A percentile compares a stretch with the other conserved stretches of the same genome.
Evolutionary conservation across 768 basidiomycete species (phyloP).

Genomic region (Butyriboletus loyo): DNA sequence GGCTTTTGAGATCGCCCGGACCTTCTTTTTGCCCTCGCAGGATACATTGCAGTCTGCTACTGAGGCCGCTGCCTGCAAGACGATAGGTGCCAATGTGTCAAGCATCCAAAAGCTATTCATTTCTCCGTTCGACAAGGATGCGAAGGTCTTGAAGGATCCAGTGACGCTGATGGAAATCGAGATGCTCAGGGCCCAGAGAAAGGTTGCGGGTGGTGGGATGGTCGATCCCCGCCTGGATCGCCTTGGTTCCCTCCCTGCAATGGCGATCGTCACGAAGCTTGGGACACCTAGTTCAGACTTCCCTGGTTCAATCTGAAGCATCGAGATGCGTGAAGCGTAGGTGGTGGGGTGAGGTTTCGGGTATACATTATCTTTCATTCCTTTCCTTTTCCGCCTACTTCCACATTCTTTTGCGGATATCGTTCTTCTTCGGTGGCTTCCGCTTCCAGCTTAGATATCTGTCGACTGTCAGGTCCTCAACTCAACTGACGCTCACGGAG

Average conservation of each 20-base stretch:
- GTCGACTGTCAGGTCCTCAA: not conserved
- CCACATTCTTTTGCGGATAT: not conserved
- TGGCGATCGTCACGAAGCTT: slow-evolving; percentile 1
- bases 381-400: not conserved
- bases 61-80: not conserved
- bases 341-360: not conserved
- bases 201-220: not conserved
- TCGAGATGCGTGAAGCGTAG: not conserved
- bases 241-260: not conserved
- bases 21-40: not conserved
- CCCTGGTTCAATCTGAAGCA: not conserved
- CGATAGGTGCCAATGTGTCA: not conserved
- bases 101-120: slow-evolving; percentile 1
- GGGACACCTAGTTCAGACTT: not conserved
- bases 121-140: slow-evolving; percentile 1
- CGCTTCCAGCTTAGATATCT: not conserved
- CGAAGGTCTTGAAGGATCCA: not conserved
- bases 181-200: slow-evolving; percentile 2
- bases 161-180: slow-evolving; percentile 10
- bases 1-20: not conserved
- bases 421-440: not conserved
- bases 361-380: not conserved
- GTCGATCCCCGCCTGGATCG: not conserved
- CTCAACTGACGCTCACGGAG: not conserved
- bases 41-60: not conserved